These are phyloP conservation scores for Hortiboletus flavorubellus DNA, from an alignment of 768 basidiomycete species.

Conservation along the genomic window DNA sequence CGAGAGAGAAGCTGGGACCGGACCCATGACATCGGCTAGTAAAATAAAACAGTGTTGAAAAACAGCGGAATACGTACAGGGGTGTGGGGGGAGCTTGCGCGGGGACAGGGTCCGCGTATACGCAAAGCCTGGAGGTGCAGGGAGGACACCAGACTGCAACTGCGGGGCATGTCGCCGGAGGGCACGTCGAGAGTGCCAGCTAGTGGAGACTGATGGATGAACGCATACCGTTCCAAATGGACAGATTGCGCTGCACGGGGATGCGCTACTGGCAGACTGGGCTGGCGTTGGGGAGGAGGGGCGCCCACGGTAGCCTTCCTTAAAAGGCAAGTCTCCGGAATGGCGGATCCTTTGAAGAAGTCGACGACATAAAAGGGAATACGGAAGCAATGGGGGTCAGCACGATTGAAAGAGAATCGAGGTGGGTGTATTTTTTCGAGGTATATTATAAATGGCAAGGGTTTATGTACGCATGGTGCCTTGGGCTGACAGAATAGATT, in stretches of 20 bases:
- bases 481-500: constrained; percentile 16
- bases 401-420: neutral
- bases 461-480: constrained; percentile 2
- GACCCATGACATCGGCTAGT: neutral
- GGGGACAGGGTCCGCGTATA: neutral
- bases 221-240: neutral
- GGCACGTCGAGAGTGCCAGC: neutral
- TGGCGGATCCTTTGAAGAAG: constrained; percentile 23
- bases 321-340: constrained; percentile 5
- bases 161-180: constrained; percentile 4
- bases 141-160: neutral
- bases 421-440: neutral
- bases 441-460: no score
- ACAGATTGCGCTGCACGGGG: constrained; percentile 1
- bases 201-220: neutral
- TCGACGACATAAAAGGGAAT: constrained; percentile 11
- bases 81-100: neutral
- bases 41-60: neutral
- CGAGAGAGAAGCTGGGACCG: constrained; percentile 14
- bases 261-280: neutral
- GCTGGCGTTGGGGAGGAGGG: neutral
- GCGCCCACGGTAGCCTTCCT: neutral
- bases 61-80: neutral
- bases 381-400: constrained; percentile 1
- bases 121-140: constrained; percentile 4